phyloP scores from a whole-genome alignment of 768 basidiomycete species.

The Phylloporus sp. region DNA sequence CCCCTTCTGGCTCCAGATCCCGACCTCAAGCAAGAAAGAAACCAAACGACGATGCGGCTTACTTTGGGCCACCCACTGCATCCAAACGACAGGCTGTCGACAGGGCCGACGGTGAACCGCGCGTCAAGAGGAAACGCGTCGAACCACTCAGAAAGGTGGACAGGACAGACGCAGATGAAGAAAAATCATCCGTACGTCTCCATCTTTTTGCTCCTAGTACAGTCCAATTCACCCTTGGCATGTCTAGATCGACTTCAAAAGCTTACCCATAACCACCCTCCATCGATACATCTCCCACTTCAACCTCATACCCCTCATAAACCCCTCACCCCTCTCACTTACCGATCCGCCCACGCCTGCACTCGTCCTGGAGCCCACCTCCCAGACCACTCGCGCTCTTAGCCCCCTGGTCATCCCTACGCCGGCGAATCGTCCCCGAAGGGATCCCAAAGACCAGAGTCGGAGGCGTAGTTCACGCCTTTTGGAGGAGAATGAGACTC shows the following conservation, averaged over 20 bases:
- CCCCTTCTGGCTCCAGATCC: slow-evolving; percentile 49
- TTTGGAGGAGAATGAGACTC: slow-evolving; percentile 54
- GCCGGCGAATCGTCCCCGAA: slow-evolving; percentile 67
- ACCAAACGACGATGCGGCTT: slow-evolving; percentile 63
- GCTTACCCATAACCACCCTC: slow-evolving; percentile 58
- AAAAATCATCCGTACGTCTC: slow-evolving; percentile 28
- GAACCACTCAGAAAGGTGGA: slow-evolving; percentile 39
- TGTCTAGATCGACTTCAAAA: slow-evolving; percentile 67
- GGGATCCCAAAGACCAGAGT: slow-evolving; percentile 56
- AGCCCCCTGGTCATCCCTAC: slow-evolving; percentile 45
- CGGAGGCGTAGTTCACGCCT: slow-evolving; percentile 69
- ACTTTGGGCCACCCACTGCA: slow-evolving; percentile 56
- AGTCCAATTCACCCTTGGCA: neutral
- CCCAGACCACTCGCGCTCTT: slow-evolving; percentile 43
- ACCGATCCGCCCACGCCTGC: slow-evolving; percentile 69
- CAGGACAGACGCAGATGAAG: slow-evolving; percentile 33
- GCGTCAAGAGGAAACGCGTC: slow-evolving; percentile 67
- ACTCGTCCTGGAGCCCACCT: slow-evolving; percentile 47
- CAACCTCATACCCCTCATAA: slow-evolving; percentile 64
- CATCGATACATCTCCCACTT: slow-evolving; percentile 71
- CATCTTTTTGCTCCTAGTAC: slow-evolving; percentile 1
- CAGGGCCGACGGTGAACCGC: slow-evolving; percentile 66
- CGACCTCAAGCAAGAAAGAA: slow-evolving; percentile 62
- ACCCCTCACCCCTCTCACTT: slow-evolving; percentile 62
- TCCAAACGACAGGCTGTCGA: slow-evolving; percentile 64